Conservation (phyloP, 306 rosid genomes). For the Lotus japonicus region DNA sequence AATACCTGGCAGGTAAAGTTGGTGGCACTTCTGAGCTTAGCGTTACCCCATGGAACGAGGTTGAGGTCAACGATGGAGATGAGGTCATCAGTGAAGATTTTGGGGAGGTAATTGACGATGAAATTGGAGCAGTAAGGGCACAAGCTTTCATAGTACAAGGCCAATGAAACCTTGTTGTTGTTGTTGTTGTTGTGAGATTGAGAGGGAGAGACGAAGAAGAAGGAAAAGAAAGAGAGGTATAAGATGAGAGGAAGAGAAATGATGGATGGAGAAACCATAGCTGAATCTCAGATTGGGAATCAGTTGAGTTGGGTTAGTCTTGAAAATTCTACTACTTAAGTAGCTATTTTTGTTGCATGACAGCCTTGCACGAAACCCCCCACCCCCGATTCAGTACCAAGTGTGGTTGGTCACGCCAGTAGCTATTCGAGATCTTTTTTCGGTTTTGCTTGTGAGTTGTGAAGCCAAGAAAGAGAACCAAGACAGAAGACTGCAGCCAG, state of each 20-base stretch:
- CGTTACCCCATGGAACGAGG: conserved; percentile 89
- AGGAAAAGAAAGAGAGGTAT: conserved; percentile 22
- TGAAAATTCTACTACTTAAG: too few species aligned
- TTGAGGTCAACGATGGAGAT: conserved; percentile 61
- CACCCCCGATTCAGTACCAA: too few species aligned
- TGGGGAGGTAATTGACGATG: conserved; percentile 50
- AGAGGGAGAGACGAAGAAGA: conserved; percentile 25
- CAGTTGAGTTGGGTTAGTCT: too few species aligned
- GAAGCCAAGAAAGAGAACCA: too few species aligned
- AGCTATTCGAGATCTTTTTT: too few species aligned
- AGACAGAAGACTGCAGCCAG: too few species aligned
- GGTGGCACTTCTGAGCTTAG: conserved; percentile 44
- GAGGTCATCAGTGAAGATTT: conserved; percentile 58
- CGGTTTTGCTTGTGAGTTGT: too few species aligned
- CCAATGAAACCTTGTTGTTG: conserved; percentile 47
- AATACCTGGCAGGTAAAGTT: conserved; percentile 84
- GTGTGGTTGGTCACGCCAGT: too few species aligned
- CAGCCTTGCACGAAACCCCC: too few species aligned
- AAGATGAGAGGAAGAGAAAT: conserved; percentile 8
- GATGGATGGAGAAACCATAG: conserved; percentile 46
- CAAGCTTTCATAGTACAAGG: conserved; percentile 69
- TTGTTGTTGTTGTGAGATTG: conserved; percentile 28
- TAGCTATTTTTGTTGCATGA: too few species aligned
- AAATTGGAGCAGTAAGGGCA: conserved; percentile 74
- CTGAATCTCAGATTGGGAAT: neutral